Evolutionary conservation across 2,329 filamentous ascomycete species (phyloP).

Genomic region (Talaromyces sp.): DNA sequence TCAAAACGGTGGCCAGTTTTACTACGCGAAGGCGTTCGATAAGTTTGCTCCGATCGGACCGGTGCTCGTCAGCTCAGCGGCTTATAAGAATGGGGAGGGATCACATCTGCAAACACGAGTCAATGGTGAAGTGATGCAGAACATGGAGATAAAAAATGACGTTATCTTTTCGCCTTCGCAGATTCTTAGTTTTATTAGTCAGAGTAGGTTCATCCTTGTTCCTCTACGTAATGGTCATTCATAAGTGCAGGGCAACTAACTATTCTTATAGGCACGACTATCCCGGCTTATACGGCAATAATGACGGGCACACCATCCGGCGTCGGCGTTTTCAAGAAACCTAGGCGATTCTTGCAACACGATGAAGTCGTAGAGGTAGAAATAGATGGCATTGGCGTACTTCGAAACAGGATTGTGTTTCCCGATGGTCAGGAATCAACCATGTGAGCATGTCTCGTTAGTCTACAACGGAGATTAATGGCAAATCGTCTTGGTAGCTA

Average conservation of each 20-base stretch:
- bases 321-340: slow-evolving; percentile 22
- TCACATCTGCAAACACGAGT: slow-evolving; percentile 33
- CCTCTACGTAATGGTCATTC: not conserved
- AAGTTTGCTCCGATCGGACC: slow-evolving; percentile 39
- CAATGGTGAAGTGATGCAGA: slow-evolving; percentile 40
- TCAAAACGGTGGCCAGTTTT: slow-evolving; percentile 36
- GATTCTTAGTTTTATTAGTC: slow-evolving; percentile 30
- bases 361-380: slow-evolving; percentile 22
- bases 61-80: slow-evolving; percentile 30
- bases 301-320: slow-evolving; percentile 42
- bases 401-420: slow-evolving; percentile 12
- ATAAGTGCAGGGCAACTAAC: slow-evolving; percentile 12
- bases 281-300: slow-evolving; percentile 39
- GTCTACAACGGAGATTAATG: not conserved
- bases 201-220: not conserved
- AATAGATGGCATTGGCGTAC: slow-evolving; percentile 13
- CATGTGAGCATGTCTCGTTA: slow-evolving; percentile 10
- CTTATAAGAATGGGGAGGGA: slow-evolving; percentile 30
- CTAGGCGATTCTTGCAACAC: slow-evolving; percentile 13
- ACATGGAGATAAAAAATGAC: slow-evolving; percentile 35
- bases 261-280: slow-evolving; percentile 32
- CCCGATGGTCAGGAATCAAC: slow-evolving; percentile 11
- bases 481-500: not conserved
- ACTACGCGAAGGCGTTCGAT: slow-evolving; percentile 42
- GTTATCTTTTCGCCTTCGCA: slow-evolving; percentile 38